Evolutionary conservation across 176 grass and related monocot genomes (phyloP).

Genomic region (Oropetium thomaeum): DNA sequence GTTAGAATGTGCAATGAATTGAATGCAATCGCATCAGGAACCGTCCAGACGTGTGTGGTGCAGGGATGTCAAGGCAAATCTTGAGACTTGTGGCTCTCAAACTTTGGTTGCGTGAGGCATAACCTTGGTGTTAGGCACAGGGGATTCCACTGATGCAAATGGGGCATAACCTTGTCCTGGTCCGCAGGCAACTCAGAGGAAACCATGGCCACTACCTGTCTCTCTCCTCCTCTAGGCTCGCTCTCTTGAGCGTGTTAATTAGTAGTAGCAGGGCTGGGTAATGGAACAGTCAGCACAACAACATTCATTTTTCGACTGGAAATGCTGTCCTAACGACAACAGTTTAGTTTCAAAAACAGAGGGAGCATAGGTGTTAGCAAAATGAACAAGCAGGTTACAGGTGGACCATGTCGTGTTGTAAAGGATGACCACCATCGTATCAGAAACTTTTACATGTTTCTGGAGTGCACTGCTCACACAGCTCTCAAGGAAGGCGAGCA

Average conservation of each 20-base stretch:
- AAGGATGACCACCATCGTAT: background rate
- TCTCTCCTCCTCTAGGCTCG: background rate
- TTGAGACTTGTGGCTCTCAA: constrained; percentile 21
- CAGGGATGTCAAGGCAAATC: background rate
- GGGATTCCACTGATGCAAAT: constrained; percentile 18
- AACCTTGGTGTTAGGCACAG: constrained; percentile 32
- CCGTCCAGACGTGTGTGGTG: constrained; percentile 18
- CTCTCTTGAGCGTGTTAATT: background rate
- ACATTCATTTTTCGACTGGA: no score
- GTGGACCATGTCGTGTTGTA: background rate
- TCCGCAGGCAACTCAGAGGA: constrained; percentile 24
- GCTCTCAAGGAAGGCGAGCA: background rate
- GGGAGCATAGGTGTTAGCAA: background rate
- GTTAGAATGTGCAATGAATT: constrained; percentile 14
- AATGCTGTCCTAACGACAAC: no score
- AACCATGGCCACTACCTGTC: background rate
- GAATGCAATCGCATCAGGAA: constrained; percentile 14
- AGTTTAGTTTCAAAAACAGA: no score
- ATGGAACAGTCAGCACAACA: constrained; percentile 11
- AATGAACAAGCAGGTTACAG: background rate
- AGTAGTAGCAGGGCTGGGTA: background rate
- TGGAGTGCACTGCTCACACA: background rate
- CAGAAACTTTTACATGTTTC: background rate
- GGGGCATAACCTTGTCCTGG: constrained; percentile 33
- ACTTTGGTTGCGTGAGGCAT: background rate